Evolutionary conservation across 2,329 filamentous ascomycete species (phyloP), one percentile per base, ranked within the genome.

Genomic region (Botrytis elliptica): DNA sequence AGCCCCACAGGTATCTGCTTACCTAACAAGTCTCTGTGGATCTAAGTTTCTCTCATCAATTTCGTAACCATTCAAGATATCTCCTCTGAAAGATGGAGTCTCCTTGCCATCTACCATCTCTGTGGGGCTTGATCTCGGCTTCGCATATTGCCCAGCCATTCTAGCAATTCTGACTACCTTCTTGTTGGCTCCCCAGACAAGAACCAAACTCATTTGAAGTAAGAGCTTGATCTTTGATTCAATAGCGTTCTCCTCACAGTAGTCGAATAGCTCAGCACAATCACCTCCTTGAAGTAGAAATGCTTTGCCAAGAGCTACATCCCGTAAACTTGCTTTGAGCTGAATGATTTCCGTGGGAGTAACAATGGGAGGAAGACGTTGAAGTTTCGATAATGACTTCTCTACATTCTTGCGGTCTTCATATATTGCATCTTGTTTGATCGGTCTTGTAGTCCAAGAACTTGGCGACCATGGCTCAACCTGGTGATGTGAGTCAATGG

Each of bases 111-210:
- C 86, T 69, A 97, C 85, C 2, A 90, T 88, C 84, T 99, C 96
- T 55, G 90, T 95, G 0, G 95, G 93, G 78, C 92, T 97, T 6
- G 94, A 97, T 73, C 96, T 87, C 3, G 95, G 96, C 84, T 99
- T 99, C 44, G 96, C 96, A 81, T 97, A 99, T 86, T 99, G 96
- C 5, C 96, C 96, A 20, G 96, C 96, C 90, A 98, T 98, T 75
- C 96, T 90, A 25, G 94, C 96, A 80, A 99, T 97, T 78, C 96
- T 90, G 66, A 99, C 94, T 6, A 99, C 94, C 9, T 93, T 93
- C 84, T 90, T 90, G 83, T 88, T 86, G 74, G 87, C 87, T 78
- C 93, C 96, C 92, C 95, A 98, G 82, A 98, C 95, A 75, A 99
- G 87, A 1, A 99, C 93, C 78, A 99, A 85, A 77, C 93, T 97